A percentile compares a stretch with the other conserved stretches of the same genome.
Conservation (phyloP, 805 yeast genomes). For the Pichia exigua region DNA sequence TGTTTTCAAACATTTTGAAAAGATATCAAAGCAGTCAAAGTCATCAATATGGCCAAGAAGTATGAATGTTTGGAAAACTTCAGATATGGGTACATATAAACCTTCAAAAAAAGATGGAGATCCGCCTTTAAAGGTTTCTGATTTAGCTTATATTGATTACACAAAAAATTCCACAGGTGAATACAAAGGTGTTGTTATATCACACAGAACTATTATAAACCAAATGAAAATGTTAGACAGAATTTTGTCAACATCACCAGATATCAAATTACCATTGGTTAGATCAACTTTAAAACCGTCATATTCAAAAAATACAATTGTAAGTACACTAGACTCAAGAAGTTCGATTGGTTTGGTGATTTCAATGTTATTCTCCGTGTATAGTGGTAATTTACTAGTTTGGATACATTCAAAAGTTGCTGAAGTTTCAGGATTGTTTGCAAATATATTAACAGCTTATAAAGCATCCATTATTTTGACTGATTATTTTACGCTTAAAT, state of each 20-base stretch:
- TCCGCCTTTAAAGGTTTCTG: conserved; percentile 67
- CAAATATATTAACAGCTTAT: conserved; percentile 63
- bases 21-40: conserved; percentile 33
- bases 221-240: conserved; percentile 75
- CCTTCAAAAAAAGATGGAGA: conserved; percentile 48
- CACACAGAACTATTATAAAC: conserved; percentile 79
- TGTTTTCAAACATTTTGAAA: conserved; percentile 68
- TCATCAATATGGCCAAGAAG: conserved; percentile 57
- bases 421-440: conserved; percentile 80
- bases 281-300: conserved; percentile 43
- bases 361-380: conserved; percentile 74
- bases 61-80: conserved; percentile 71
- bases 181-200: conserved; percentile 84
- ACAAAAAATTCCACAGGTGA: conserved; percentile 87
- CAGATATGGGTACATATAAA: conserved; percentile 72
- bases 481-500: conserved; percentile 82
- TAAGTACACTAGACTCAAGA: conserved; percentile 60
- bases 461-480: conserved; percentile 70
- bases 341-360: conserved; percentile 80
- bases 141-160: conserved; percentile 89
- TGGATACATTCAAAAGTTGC: conserved; percentile 73
- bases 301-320: conserved; percentile 44
- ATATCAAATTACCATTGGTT: conserved; percentile 31
- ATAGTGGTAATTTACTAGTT: conserved; percentile 72
- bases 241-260: conserved; percentile 57